Evolutionary conservation across 805 yeast genomes (phyloP).

Genomic region (Kazachstania africana): DNA sequence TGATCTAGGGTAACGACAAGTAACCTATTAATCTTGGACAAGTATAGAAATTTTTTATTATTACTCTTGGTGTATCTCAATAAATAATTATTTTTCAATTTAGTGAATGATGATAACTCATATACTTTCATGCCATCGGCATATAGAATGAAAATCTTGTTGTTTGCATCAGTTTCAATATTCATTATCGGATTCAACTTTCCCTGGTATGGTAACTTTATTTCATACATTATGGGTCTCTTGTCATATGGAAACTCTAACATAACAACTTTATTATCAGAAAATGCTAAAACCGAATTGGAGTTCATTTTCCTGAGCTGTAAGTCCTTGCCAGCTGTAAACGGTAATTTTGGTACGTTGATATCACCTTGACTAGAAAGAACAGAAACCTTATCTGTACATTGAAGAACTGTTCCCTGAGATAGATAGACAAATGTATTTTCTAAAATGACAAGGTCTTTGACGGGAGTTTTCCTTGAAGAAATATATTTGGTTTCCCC

Average conservation of each 20-base stretch:
- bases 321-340: slow-evolving; percentile 1
- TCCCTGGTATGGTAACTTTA: slow-evolving; percentile 10
- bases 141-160: slow-evolving; percentile 10
- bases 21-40: slow-evolving; percentile 18
- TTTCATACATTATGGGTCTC: slow-evolving; percentile 4
- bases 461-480: neutral
- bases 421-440: slow-evolving; percentile 1
- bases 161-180: slow-evolving; percentile 2
- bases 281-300: slow-evolving; percentile 1
- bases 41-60: slow-evolving; percentile 12
- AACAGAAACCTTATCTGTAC: no score
- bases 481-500: neutral
- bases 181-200: slow-evolving; percentile 13
- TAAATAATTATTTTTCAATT: slow-evolving; percentile 13
- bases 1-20: slow-evolving; percentile 13
- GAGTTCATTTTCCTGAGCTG: slow-evolving; percentile 1
- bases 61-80: slow-evolving; percentile 16
- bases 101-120: slow-evolving; percentile 12
- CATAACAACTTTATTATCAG: slow-evolving; percentile 1
- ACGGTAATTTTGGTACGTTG: no score
- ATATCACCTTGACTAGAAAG: no score
- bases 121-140: slow-evolving; percentile 15
- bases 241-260: neutral
- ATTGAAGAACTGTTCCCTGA: slow-evolving; percentile 1
- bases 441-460: slow-evolving; percentile 1